A percentile compares a stretch with the other conserved stretches of the same genome.
These are phyloP conservation scores for Torrubiellomyces zombiae DNA, from an alignment of 2,329 filamentous ascomycete species.

Conservation along the genomic window DNA sequence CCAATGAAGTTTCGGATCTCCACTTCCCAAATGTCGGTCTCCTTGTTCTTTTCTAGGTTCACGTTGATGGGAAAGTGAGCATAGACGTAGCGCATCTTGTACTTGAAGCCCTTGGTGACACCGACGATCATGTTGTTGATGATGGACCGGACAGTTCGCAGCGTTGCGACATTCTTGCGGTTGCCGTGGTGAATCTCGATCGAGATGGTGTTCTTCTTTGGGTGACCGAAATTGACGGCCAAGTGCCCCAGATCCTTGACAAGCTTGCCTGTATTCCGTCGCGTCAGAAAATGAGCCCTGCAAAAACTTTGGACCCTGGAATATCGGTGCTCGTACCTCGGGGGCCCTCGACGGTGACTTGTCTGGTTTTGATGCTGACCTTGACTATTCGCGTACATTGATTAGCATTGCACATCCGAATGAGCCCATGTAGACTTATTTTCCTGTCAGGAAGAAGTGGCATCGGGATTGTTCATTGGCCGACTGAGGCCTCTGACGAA, in stretches of 20 bases:
- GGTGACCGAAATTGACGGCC: constrained; percentile 85
- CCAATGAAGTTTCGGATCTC: constrained; percentile 99
- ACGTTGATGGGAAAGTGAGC: constrained; percentile 99
- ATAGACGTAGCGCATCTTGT: constrained; percentile 99
- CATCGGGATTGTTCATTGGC: no score
- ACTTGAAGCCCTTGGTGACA: constrained; percentile 98
- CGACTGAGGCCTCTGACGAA: no score
- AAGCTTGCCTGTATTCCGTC: constrained; percentile 57
- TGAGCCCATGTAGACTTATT: no score
- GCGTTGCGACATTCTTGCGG: constrained; percentile 94
- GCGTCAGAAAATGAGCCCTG: constrained; percentile 5
- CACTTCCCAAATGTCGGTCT: constrained; percentile 76
- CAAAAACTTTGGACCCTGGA: no score
- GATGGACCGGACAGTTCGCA: constrained; percentile 93
- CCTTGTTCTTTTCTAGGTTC: constrained; percentile 91
- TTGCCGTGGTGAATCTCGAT: constrained; percentile 98
- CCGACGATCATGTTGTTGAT: constrained; percentile 98
- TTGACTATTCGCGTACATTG: constrained; percentile 51
- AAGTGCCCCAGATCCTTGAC: constrained; percentile 93
- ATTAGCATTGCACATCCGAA: no score
- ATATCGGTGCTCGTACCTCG: constrained; percentile 46
- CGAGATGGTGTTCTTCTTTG: constrained; percentile 72
- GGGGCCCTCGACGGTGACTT: constrained; percentile 93
- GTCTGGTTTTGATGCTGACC: constrained; percentile 90
- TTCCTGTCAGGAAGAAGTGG: neutral